A percentile compares a stretch with the other conserved stretches of the same genome.
Conservation (phyloP, 2,329 filamentous ascomycete species). For the Knufia petricola region DNA sequence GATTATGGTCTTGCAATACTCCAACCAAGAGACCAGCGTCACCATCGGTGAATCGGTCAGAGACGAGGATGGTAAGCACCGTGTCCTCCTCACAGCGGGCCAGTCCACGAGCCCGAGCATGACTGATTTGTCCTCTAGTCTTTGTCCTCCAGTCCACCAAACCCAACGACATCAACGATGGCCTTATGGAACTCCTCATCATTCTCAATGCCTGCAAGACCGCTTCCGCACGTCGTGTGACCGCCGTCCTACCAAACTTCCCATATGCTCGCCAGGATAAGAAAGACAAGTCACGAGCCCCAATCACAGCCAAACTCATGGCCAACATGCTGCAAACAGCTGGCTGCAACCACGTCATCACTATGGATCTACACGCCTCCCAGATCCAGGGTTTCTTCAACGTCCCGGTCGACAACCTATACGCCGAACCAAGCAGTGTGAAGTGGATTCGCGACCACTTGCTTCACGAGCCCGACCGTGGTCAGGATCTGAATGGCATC, state of each 20-base stretch:
- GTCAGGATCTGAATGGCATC: conserved; percentile 17
- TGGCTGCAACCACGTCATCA: conserved; percentile 87
- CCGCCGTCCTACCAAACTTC: conserved; percentile 91
- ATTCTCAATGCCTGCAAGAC: conserved; percentile 95
- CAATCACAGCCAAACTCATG: conserved; percentile 90
- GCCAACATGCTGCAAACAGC: conserved; percentile 96
- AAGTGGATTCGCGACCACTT: conserved; percentile 87
- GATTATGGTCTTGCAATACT: conserved; percentile 59
- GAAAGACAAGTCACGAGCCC: conserved; percentile 92
- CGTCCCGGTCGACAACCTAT: conserved; percentile 68
- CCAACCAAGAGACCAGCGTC: conserved; percentile 55
- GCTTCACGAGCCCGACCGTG: conserved; percentile 52
- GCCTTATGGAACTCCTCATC: conserved; percentile 94
- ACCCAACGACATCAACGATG: conserved; percentile 94
- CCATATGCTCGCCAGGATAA: conserved; percentile 96
- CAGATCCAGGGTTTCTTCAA: conserved; percentile 98
- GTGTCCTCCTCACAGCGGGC: conserved; percentile 2
- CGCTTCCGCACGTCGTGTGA: conserved; percentile 79
- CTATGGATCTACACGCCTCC: conserved; percentile 88
- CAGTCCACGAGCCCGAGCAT: neutral
- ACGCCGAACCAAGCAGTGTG: conserved; percentile 85
- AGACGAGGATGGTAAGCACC: conserved; percentile 73
- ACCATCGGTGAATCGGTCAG: conserved; percentile 93
- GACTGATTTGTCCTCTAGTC: conserved; percentile 38
- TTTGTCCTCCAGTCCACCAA: conserved; percentile 95